These are phyloP conservation scores for Blastobotrys raffinosifermentans DNA, from an alignment of 1,139 yeast species.

Conservation along the genomic window DNA sequence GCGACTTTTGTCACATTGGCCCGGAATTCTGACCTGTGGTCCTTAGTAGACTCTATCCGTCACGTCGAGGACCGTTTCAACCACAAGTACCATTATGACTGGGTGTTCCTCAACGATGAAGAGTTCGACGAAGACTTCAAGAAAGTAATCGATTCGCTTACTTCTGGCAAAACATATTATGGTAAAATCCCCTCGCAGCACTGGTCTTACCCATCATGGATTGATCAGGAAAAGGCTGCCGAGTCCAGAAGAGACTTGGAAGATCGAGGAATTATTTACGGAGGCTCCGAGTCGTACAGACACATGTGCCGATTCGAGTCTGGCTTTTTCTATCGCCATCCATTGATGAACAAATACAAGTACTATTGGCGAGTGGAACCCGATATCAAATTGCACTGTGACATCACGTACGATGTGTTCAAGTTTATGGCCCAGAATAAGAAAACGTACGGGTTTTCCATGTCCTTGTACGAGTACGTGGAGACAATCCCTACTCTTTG, in stretches of 20 bases:
- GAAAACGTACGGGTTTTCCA: conserved; percentile 64
- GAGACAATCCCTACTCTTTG: conserved; percentile 56
- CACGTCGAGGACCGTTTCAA: conserved; percentile 64
- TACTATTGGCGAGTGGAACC: conserved; percentile 85
- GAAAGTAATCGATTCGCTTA: conserved; percentile 34
- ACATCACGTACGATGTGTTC: conserved; percentile 69
- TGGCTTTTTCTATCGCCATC: conserved; percentile 56
- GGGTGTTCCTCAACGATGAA: conserved; percentile 70
- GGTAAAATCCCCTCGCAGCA: conserved; percentile 46
- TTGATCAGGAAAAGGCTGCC: conserved; percentile 39
- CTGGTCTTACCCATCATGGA: conserved; percentile 61
- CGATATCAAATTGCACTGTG: conserved; percentile 58
- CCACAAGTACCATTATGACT: conserved; percentile 66
- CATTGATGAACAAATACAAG: conserved; percentile 46
- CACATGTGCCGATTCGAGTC: conserved; percentile 76
- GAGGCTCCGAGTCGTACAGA: conserved; percentile 56
- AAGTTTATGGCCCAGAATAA: conserved; percentile 60
- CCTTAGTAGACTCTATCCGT: conserved; percentile 47
- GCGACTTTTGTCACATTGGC: conserved; percentile 74
- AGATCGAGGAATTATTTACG: conserved; percentile 52
- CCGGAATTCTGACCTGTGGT: conserved; percentile 52
- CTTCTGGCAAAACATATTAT: conserved; percentile 51
- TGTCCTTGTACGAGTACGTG: conserved; percentile 62
- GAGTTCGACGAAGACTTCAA: conserved; percentile 58
- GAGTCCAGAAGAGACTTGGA: conserved; percentile 42